Percentiles rank a stretch among this genome's conserved stretches.
Conservation (phyloP, 1,284 basidiomycete genomes). For the Melanopsichium pennsylvanicum region DNA sequence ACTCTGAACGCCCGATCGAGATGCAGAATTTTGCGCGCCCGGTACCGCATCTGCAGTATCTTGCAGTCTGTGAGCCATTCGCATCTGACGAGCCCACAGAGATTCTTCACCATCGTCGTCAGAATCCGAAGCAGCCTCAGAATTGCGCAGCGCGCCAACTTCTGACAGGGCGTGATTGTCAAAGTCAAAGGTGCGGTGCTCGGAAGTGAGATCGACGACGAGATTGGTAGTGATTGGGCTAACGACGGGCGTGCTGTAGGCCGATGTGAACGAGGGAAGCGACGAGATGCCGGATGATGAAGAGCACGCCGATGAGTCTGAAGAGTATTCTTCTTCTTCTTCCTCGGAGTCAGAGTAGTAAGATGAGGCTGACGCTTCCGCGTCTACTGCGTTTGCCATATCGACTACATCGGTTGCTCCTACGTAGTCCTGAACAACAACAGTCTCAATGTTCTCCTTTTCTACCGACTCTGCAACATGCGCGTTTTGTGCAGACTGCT, state of each 20-base stretch:
- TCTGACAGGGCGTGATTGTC: too few relatives aligned
- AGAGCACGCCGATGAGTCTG: slow-evolving; percentile 20
- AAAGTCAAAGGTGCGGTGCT: too few relatives aligned
- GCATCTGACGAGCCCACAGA: slow-evolving; percentile 34
- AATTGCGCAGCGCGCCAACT: slow-evolving; percentile 12
- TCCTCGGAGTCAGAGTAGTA: slow-evolving; percentile 12
- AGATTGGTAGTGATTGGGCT: too few relatives aligned
- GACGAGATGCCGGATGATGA: slow-evolving; percentile 32
- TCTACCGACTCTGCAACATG: background rate
- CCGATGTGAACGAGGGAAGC: slow-evolving; percentile 37
- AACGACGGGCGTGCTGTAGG: slow-evolving; percentile 24
- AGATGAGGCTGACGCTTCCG: background rate
- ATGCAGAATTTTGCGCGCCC: slow-evolving; percentile 9
- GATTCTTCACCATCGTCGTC: slow-evolving; percentile 33
- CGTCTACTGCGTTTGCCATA: background rate
- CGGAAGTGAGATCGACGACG: too few relatives aligned
- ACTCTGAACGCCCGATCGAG: slow-evolving; percentile 8
- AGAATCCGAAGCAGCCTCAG: slow-evolving; percentile 6
- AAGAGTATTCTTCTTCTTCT: slow-evolving; percentile 15
- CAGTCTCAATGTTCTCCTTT: background rate
- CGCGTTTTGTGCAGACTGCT: background rate
- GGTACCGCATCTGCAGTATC: slow-evolving; percentile 4
- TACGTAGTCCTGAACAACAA: too few relatives aligned
- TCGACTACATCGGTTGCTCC: background rate
- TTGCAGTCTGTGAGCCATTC: slow-evolving; percentile 15